Evolutionary conservation across 208 protist species (phyloP), one percentile per base, ranked within the genome.

Genomic region (Trypanosoma brucei): DNA sequence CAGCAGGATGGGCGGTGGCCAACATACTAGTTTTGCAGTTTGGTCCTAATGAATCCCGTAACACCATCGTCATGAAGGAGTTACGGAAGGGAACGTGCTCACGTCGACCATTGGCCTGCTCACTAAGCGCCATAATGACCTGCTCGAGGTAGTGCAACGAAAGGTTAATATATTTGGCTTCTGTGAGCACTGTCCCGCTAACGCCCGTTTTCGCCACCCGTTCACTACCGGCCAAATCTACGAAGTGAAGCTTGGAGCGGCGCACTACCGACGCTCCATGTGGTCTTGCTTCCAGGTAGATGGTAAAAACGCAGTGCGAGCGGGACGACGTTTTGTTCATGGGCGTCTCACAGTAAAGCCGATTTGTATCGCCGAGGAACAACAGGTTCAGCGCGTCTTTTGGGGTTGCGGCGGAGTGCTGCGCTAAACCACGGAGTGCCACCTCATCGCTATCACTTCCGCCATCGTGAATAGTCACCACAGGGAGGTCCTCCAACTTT

Each of bases 21-120:
- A 97, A 73, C 88, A 97, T 97, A 30, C 77, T 71, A 9, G 93
- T 97, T 76, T 90, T 95, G 50, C 96, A 98, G 81, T 99, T 99
- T 33, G 96, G 96, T 5, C 91, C 91, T 9, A 96, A 76, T 59
- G 86, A 92, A 68, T 96, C 88, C 2, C 89, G 88, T 59, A 98
- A 83, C 48, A 97, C 80, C 81, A 96, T 88, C 2, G 97, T 98
- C 75, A 98, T 86, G 61, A 97, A 96, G 31, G 83, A 96, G 78
- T 97, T 93, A 45, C 95, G 91, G 68, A 93, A 98, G 34, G 97
- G 97, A 22, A 98, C 70, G 79, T 98, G 96, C 36, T 91, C 92
- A 9, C 86, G 78, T 31, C 76, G 38, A 2, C 81, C 83, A 54
- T 78, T 89, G 9, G 80, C 81, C 68, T 92, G 81, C 62, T 93